A percentile compares a stretch with the other conserved stretches of the same genome.
Evolutionary conservation across 176 grass and related monocot genomes (phyloP).

Genomic region (Musa schizocarpa): DNA sequence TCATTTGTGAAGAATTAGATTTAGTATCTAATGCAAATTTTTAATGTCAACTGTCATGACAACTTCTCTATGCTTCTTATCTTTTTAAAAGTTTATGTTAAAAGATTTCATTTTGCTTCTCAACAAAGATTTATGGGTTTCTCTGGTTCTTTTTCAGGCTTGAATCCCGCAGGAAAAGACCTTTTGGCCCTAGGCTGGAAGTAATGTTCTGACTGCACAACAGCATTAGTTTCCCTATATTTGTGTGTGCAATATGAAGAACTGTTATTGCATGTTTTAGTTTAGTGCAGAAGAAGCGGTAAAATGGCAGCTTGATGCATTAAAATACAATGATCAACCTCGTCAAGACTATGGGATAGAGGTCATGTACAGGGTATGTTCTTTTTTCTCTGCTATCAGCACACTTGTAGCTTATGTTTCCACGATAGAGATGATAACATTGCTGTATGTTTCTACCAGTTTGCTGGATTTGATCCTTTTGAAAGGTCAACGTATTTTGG

Average conservation of each 20-base stretch:
- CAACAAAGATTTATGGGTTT: background rate
- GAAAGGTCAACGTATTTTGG: slow-evolving; percentile 96
- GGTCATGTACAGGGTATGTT: slow-evolving; percentile 88
- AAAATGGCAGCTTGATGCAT: slow-evolving; percentile 67
- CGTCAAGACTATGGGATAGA: slow-evolving; percentile 87
- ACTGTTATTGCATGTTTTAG: slow-evolving; percentile 40
- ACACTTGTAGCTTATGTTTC: background rate
- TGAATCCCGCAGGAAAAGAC: slow-evolving; percentile 57
- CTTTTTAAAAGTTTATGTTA: too few relatives aligned
- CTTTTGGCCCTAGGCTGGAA: slow-evolving; percentile 68
- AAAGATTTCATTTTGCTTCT: background rate
- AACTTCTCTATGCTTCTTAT: background rate
- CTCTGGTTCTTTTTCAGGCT: slow-evolving; percentile 41
- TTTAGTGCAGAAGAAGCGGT: slow-evolving; percentile 87
- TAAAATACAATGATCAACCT: slow-evolving; percentile 87
- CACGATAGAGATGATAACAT: background rate
- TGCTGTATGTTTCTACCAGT: slow-evolving; percentile 38
- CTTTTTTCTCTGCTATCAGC: background rate
- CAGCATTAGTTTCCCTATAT: background rate
- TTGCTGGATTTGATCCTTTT: slow-evolving; percentile 98
- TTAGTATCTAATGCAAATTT: background rate
- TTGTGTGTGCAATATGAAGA: slow-evolving; percentile 6
- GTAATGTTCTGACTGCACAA: slow-evolving; percentile 39
- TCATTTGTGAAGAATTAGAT: too few relatives aligned
- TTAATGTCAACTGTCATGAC: background rate